Evolutionary conservation across 306 rosid genomes (phyloP).

Genomic region (Phaseolus lunatus): DNA sequence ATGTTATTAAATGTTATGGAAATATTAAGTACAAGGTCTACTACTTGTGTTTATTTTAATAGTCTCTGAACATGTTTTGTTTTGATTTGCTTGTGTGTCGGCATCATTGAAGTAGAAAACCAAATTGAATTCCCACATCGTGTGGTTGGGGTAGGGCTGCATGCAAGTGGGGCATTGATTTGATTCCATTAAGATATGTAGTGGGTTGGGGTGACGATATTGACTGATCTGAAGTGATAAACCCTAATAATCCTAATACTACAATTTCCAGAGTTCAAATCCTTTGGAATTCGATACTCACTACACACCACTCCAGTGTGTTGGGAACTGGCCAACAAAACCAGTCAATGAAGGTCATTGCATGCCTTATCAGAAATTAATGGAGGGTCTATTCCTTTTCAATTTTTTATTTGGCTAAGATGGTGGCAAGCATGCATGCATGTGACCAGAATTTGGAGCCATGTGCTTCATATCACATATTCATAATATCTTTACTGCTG

Average conservation of each 20-base stretch:
- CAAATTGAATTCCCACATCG: neutral
- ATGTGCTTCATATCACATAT: conserved; percentile 53
- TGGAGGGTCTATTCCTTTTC: neutral
- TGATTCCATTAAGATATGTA: conserved; percentile 25
- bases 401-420: conserved; percentile 1
- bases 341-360: neutral
- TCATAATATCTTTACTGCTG: conserved; percentile 12
- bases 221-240: conserved; percentile 27
- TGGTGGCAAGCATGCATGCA: conserved; percentile 44
- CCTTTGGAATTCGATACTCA: conserved; percentile 48
- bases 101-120: neutral
- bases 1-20: too few species aligned
- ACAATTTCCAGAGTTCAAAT: neutral
- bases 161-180: neutral
- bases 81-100: neutral
- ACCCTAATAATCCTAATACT: conserved; percentile 27
- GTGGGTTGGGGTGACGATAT: conserved; percentile 5
- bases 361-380: conserved; percentile 35
- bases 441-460: conserved; percentile 51
- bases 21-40: too few species aligned
- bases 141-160: conserved; percentile 40
- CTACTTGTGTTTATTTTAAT: too few species aligned
- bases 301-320: conserved; percentile 26
- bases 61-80: too few species aligned
- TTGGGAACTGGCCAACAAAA: conserved; percentile 50